A percentile compares a stretch with the other conserved stretches of the same genome.
Evolutionary conservation across 2,329 filamentous ascomycete genomes (phyloP).

Genomic region (Penicillium sp.): DNA sequence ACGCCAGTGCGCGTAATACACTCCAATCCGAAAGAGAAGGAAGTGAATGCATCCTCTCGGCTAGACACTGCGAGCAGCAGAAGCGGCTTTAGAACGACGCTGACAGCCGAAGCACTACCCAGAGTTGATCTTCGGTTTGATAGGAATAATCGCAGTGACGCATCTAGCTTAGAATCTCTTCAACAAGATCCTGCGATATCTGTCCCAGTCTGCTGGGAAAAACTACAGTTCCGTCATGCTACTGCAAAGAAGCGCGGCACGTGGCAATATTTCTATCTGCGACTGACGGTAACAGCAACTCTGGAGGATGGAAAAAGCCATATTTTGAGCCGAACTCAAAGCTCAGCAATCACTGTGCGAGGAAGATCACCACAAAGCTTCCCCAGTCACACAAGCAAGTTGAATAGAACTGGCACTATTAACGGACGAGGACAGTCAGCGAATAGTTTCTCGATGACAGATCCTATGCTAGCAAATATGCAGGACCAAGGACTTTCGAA

Average conservation of each 20-base stretch:
- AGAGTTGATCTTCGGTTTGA: neutral
- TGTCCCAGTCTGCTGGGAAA: constrained; percentile 8
- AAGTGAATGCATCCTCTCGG: neutral
- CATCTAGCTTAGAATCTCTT: neutral
- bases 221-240: constrained; percentile 13
- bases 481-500: neutral
- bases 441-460: neutral
- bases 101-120: neutral
- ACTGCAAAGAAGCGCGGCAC: constrained; percentile 14
- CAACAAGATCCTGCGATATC: neutral
- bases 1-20: constrained; percentile 7
- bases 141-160: neutral
- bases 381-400: constrained; percentile 1
- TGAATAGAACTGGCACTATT: neutral
- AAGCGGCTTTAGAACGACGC: neutral
- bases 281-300: constrained; percentile 5
- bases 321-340: constrained; percentile 1
- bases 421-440: neutral
- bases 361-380: constrained; percentile 14
- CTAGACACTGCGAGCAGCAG: neutral
- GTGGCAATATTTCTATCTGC: constrained; percentile 13
- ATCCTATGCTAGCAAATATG: neutral
- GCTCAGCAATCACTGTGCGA: constrained; percentile 10
- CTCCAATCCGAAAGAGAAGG: constrained; percentile 1
- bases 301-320: constrained; percentile 10